These are phyloP conservation scores for Candida michaelii DNA, from an alignment of 805 yeast species.

Conservation along the genomic window DNA sequence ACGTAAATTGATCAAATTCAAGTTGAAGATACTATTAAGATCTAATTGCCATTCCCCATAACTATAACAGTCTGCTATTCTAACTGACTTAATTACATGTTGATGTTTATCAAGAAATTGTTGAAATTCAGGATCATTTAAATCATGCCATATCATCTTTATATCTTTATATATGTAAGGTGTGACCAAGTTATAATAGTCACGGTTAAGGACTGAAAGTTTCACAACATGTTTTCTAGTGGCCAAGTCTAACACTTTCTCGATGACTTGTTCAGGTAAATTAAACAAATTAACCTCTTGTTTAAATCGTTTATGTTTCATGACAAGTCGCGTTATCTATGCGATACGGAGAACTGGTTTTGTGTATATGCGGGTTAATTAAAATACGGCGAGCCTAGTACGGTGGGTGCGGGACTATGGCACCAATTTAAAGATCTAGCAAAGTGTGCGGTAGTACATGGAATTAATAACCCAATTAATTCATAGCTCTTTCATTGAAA, in stretches of 20 bases:
- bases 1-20: constrained; percentile 18
- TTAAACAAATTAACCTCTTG: constrained; percentile 1
- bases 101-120: constrained; percentile 12
- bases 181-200: constrained; percentile 19
- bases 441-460: too few species aligned
- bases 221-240: constrained; percentile 9
- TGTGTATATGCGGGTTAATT: neutral
- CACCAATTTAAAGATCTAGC: too few species aligned
- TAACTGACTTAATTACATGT: constrained; percentile 21
- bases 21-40: constrained; percentile 21
- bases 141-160: constrained; percentile 18
- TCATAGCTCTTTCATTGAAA: neutral
- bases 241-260: constrained; percentile 2
- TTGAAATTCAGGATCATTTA: constrained; percentile 9
- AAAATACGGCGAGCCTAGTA: too few species aligned
- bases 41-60: constrained; percentile 40
- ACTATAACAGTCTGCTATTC: constrained; percentile 30
- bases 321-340: constrained; percentile 1
- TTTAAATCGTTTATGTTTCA: neutral
- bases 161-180: constrained; percentile 17
- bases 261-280: constrained; percentile 15
- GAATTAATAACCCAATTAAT: constrained; percentile 1
- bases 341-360: neutral
- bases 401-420: too few species aligned
- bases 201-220: constrained; percentile 17